Conservation (phyloP, 1,284 basidiomycete genomes). For the Ceratobasidium sp. region DNA sequence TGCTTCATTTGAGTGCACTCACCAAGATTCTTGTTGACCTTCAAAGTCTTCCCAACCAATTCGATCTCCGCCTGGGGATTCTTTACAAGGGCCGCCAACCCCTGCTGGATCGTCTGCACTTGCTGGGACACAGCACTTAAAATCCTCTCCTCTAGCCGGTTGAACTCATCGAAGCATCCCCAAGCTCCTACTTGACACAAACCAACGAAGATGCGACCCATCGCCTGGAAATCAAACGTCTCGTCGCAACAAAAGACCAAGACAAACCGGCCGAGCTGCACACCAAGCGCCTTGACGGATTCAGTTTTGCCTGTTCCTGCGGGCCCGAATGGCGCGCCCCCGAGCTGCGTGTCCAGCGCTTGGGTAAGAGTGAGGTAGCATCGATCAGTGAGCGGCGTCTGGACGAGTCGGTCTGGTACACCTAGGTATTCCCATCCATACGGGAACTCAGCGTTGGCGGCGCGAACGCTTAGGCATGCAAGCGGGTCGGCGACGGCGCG, state of each 20-base stretch:
- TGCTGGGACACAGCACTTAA: conserved; percentile 98
- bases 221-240: conserved; percentile 99
- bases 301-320: conserved; percentile 99
- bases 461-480: conserved; percentile 81
- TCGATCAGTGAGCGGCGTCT: conserved; percentile 97
- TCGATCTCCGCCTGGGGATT: conserved; percentile 92
- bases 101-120: conserved; percentile 98
- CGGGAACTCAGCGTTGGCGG: conserved; percentile 92
- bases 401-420: conserved; percentile 95
- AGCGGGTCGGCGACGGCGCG: conserved; percentile 75
- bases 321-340: conserved; percentile 97
- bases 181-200: conserved; percentile 99
- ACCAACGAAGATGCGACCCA: conserved; percentile 99
- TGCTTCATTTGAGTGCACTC: conserved; percentile 45
- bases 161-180: conserved; percentile 99
- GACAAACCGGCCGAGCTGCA: conserved; percentile 96
- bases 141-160: conserved; percentile 97
- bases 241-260: conserved; percentile 99
- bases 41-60: conserved; percentile 93
- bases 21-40: conserved; percentile 95
- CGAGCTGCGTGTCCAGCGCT: conserved; percentile 92
- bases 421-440: conserved; percentile 99
- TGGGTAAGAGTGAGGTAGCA: conserved; percentile 98
- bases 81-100: conserved; percentile 80
- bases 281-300: conserved; percentile 98